Conservation (phyloP, 2,329 filamentous ascomycete species). For the Penicillium oxalicum region DNA sequence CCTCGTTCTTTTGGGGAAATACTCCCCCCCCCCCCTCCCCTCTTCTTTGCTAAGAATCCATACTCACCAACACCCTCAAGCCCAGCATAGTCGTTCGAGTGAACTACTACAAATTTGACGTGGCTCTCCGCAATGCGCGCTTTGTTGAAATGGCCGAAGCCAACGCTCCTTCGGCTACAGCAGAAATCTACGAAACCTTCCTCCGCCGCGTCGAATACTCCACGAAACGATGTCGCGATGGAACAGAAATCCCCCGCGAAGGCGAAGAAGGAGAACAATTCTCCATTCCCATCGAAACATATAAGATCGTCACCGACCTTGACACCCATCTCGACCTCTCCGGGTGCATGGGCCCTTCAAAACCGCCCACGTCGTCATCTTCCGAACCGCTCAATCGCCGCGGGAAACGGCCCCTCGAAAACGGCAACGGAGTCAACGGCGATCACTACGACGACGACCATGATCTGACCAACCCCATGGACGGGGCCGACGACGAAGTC, state of each 20-base stretch:
- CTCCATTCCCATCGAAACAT: slow-evolving; percentile 31
- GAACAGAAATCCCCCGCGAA: slow-evolving; percentile 34
- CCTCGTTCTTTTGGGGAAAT: neutral
- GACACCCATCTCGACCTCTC: slow-evolving; percentile 34
- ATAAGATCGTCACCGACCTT: slow-evolving; percentile 32
- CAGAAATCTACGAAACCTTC: slow-evolving; percentile 69
- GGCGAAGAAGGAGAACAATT: slow-evolving; percentile 38
- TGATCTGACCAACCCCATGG: slow-evolving; percentile 20
- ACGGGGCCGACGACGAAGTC: slow-evolving; percentile 32
- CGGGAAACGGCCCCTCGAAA: slow-evolving; percentile 29
- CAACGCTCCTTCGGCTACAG: slow-evolving; percentile 65
- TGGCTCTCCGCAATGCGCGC: slow-evolving; percentile 72
- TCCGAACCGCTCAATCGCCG: slow-evolving; percentile 18
- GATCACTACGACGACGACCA: slow-evolving; percentile 48
- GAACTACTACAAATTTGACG: slow-evolving; percentile 78
- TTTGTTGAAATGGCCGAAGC: slow-evolving; percentile 68
- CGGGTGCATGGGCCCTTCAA: slow-evolving; percentile 31
- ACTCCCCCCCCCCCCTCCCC: no score
- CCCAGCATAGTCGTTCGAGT: slow-evolving; percentile 67
- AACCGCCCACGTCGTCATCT: slow-evolving; percentile 11
- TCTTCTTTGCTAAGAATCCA: no score
- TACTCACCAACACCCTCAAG: slow-evolving; percentile 36
- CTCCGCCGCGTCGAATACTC: slow-evolving; percentile 65
- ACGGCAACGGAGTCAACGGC: slow-evolving; percentile 23
- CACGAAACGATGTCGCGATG: slow-evolving; percentile 57